Base-by-base conservation (phyloP, 75 land plant genomes). In the Picea glauca region DNA sequence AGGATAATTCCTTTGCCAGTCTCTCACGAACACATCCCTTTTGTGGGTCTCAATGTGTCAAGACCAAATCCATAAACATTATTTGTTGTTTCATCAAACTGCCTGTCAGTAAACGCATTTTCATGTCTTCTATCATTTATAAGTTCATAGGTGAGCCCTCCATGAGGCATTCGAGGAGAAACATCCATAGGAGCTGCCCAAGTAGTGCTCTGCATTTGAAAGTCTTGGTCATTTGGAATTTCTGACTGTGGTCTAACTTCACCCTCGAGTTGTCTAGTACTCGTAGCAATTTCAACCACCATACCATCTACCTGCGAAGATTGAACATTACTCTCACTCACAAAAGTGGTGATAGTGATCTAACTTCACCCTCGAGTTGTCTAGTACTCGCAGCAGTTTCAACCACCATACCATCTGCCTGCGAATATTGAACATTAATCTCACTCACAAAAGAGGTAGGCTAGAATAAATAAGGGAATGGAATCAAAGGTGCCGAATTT, bases 391-490 rank as follows among this genome's bases (percentile, higher is more conserved):
- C 26, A 26, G 26, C 26, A 26, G 26, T 26, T 26, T 26, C 26
- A 26, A 26, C 26, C 26, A 26, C 26, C 26, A 26, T 26, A 26
- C 26, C 26, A 62, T 75, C 79, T 40, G 67, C 75, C 54, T 84
- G 91, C 30, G 76, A 63, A 74, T 82, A 33, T 18, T 62, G 58
- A 75, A 87, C 76, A 33, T 74, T 82, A 80, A 79, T 70, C 20
- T 87, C 89, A 78, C 78, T 77, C 64, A 26, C 26, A 26, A 26
- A 26, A 26, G 26, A 26, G 26, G 26, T 26, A 83, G 94, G 91
- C 92, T 89, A 91, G 18, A 94, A 79, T 79, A 90, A 81, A 58
- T 67, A 72, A 15, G 93, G 89, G 12, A 84, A 79, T 58, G 91
- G 83, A 77, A 85, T 77, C 30, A 84, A 75, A 74, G 93, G 77